Base-by-base conservation (phyloP, 306 rosid species). In the Prunus armeniaca region DNA sequence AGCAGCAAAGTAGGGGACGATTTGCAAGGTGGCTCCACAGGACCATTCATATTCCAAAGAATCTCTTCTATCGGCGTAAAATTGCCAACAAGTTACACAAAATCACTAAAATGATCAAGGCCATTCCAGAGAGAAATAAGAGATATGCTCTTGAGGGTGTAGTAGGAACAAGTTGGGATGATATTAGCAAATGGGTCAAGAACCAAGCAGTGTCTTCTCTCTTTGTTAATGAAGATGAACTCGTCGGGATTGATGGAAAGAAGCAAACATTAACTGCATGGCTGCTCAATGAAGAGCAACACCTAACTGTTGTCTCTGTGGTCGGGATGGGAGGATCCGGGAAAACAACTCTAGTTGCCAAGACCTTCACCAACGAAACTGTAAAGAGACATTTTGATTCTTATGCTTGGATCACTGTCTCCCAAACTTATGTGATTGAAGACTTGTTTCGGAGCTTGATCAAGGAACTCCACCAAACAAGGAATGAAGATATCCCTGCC, bases 391-490 rank as follows among this genome's bases (percentile, higher is more conserved):
- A 69, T 7, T 69, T 69, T 14, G 3, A 25, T 18, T 49, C 60
- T 25, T 49, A 27, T 3, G 73, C 61, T 0, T 82, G 81, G 79
- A 13, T 82, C 18, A 77, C 72, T 2, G 76, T 82, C 22, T 72
- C 71, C 14, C 82, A 58, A 43, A 66, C 57, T 46, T 67, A 72
- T 61, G 57, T 49, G 12, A 51, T 67, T 18, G 82, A 82, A 20
- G 85, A 81, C 10, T 41, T 76, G 47, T 51, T 76, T 50, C 65
- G 52, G 38, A 64, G 63, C 69, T 67, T 80, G 77, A 81, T 81
- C 46, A 66, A 47, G 20, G 77, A 62, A 25, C 18, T 77, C 60
- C 15, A 77, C 58, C 47, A 57, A 28, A 2, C 76, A 22, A 46
- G 9, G 14, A 57, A 27, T 19, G 82, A 63, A 38, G 38, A 30